Percentiles rank a stretch among this genome's conserved stretches.
Evolutionary conservation across 371 early-diverging fungal genomes (phyloP).

Genomic region (Cokeromyces recurvatus): DNA sequence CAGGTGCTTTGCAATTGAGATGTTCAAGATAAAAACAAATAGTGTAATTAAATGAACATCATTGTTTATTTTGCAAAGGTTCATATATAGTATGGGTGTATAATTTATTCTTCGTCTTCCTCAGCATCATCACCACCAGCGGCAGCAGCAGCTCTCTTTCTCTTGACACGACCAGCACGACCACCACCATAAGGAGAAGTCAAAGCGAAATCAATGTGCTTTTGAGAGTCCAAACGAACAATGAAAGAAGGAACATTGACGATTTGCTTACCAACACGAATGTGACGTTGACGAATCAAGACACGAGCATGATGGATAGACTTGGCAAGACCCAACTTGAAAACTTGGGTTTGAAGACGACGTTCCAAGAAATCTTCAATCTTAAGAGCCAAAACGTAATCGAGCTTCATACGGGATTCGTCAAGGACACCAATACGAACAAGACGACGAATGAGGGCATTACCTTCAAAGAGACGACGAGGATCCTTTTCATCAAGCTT

Average conservation of each 20-base stretch:
- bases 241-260: conserved; percentile 96
- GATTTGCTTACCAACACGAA: conserved; percentile 98
- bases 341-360: conserved; percentile 99
- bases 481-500: conserved; percentile 97
- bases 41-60: conserved; percentile 13
- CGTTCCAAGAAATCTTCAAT: conserved; percentile 99
- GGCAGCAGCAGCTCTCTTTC: conserved; percentile 78
- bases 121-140: conserved; percentile 63
- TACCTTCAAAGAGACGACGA: conserved; percentile 98
- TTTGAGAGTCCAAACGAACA: conserved; percentile 92
- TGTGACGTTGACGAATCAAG: conserved; percentile 98
- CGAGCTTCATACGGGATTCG: conserved; percentile 96
- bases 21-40: conserved; percentile 21
- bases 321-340: conserved; percentile 98
- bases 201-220: conserved; percentile 98
- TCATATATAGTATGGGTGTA: conserved; percentile 21
- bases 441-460: conserved; percentile 97
- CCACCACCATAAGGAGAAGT: conserved; percentile 99
- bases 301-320: conserved; percentile 99
- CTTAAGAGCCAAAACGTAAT: conserved; percentile 98
- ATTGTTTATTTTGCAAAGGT: conserved; percentile 53
- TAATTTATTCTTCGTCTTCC: conserved; percentile 59
- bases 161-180: conserved; percentile 96
- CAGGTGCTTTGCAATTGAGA: conserved; percentile 48
- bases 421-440: conserved; percentile 98